Evolutionary conservation across 2,329 filamentous ascomycete species (phyloP), one percentile per base, ranked within the genome.

Genomic region (Endoconidiophora polonica): DNA sequence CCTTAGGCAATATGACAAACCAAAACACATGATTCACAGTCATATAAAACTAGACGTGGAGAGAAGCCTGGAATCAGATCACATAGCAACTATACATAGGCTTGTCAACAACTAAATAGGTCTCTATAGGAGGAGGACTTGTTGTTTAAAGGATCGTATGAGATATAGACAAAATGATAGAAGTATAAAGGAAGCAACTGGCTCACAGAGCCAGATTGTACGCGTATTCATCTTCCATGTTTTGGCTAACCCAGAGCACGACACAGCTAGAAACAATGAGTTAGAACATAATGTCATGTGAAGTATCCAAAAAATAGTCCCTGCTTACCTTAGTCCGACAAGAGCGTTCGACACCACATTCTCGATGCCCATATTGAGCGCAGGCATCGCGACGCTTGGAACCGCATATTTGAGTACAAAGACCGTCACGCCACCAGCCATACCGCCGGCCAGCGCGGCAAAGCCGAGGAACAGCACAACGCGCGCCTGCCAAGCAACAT

Each of bases 171-270:
- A 43, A 7, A 5, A 43, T 43, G 24, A 52, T 44, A 22, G 39
- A 18, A 52, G 39, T 20, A 49, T 24, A 44, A 40, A 39, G 20
- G 37, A 42, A 16, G 46, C 43, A 50, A 36, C 40, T 46, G 22
- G 16, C n/a, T 65, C 62, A 79, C 55, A 82, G 67, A 53, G 77
- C 71, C 56, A 82, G 63, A 62, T 80, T 81, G 63, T 82, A 82
- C 44, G 76, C 72, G 58, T 81, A 82, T 63, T 82, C 78, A 58
- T 81, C 78, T 66, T 82, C 78, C 74, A 82, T 81, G 58, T 82
- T 82, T 68, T 82, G 78, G 64, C 73, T 78, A 50, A 82, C 64
- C 78, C 78, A 82, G 40, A 82, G 69, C 54, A 81, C 72, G 44
- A 79, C 76, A 20, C 73, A 74, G 63, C 76, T 77, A 56, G 14